Base-by-base conservation (phyloP, 768 basidiomycete species). In the Suillus subluteus region DNA sequence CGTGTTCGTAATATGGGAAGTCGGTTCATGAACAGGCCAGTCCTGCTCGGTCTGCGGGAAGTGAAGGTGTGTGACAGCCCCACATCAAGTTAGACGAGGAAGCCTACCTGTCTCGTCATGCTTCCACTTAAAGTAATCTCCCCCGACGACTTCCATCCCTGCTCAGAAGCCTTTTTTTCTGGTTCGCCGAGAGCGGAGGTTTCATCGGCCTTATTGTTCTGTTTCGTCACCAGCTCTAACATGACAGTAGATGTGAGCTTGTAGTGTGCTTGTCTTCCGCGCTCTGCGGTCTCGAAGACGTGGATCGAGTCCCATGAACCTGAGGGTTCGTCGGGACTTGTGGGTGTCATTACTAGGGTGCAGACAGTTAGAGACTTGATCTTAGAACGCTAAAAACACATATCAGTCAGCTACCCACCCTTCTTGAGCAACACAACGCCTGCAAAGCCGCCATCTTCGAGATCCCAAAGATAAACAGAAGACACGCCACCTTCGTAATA, bases 401-500 rank as follows among this genome's bases (percentile, higher is more conserved):
- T 48, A 43, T 55, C 26, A 43, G 40, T 32, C 30, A 32, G 18
- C 2, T 35, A 76, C 84, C 66, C 66, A 96, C 96, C 85, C 82
- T 99, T 99, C 84, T 98, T 98, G 69, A 99, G 81, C 63, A 99
- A 80, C 1, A 99, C 98, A 2, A 97, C 97, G 12, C 98, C 98
- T 11, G 98, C 97, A 78, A 98, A 99, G 62, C 91, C 93, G 18
- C 94, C 94, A 72, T 99, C 96, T 66, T 98, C 97, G 35, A 96
- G 84, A 75, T 99, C 97, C 98, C 98, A 99, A 23, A 99, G 88
- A 79, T 96, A 99, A 18, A 98, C 97, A 30, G 93, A 95, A 35
- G 95, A 98, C 2, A 95, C 90, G 4, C 98, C 98, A n/a, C 97
- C 97, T 79, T 99, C 98, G 77, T 89, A 99, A 82, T 99, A 99